Conservation (phyloP, 179 eudicot species). For the Silene noctiflora region DNA sequence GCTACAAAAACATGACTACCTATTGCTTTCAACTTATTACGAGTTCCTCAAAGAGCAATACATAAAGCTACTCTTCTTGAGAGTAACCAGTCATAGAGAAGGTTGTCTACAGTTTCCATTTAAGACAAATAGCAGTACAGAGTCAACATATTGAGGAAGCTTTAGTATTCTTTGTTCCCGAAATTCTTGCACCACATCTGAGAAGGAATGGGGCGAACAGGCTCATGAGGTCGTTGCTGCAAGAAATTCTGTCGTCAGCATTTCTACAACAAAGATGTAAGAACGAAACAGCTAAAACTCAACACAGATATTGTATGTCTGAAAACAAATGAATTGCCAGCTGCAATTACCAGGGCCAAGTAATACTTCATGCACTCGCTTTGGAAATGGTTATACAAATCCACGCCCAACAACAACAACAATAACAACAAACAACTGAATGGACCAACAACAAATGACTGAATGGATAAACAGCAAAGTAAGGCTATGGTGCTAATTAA, state of each 20-base stretch:
- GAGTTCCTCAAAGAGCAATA: neutral
- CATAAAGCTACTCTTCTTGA: neutral
- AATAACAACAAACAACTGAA: too few relatives aligned
- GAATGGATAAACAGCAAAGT: neutral
- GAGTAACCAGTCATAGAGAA: neutral
- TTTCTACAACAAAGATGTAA: constrained; percentile 8
- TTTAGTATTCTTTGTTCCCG: constrained; percentile 69
- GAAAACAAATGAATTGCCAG: neutral
- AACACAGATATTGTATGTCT: neutral
- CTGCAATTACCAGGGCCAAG: neutral
- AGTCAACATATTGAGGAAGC: constrained; percentile 26
- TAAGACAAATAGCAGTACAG: constrained; percentile 28
- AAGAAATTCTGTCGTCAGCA: constrained; percentile 27
- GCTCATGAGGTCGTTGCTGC: constrained; percentile 87
- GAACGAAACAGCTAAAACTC: constrained; percentile 7
- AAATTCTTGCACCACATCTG: constrained; percentile 97
- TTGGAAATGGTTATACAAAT: neutral
- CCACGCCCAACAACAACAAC: neutral
- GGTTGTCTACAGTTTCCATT: neutral
- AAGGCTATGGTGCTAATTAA: neutral
- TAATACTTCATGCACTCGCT: neutral
- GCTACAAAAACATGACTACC: constrained; percentile 6
- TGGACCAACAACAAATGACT: neutral
- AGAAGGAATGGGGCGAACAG: constrained; percentile 82
- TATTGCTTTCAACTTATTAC: constrained; percentile 4